Evolutionary conservation across 1,284 basidiomycete species (phyloP), one percentile per base, ranked within the genome.

Genomic region (Malassezia restricta): DNA sequence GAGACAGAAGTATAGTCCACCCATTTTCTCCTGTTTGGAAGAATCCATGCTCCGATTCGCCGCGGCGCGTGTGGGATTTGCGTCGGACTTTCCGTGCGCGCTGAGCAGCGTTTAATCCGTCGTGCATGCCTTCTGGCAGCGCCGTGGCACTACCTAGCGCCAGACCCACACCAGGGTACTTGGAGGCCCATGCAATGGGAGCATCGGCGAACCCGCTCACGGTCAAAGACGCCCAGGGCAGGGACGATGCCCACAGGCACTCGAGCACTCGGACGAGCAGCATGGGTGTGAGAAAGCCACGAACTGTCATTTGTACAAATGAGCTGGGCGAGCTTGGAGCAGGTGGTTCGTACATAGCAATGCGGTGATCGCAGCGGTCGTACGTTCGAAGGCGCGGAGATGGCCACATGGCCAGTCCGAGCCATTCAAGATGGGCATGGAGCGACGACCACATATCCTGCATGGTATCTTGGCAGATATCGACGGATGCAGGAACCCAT

Each of bases 161-260:
- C 17, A 53, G 51, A 3, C 40, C 46, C 11, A 45, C 38, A 7
- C 43, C 46, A 8, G 55, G 55, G 12, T 54, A 37, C 31, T 57
- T 57, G 37, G 51, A 47, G 14, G 57, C 49, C 64, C 64, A 66
- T 2, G 61, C 57, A 8, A 66, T 40, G 8, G 64, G 64, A 7
- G 64, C 54, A 37, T 66, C 61, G 6, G 57, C 41, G 14, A 60
- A 66, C 3, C 64, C 64, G 0, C 47, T 29, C n/a, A 57, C 56
- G 9, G 56, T 53, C 9, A 64, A 27, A 1, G 43, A 42, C 3
- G 57, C 58, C 61, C 62, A 61, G 6, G 14, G 8, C 43, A 44
- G 9, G 8, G 14, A 39, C 28, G 39, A 3, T 31, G 28, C 11
- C 33, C 33, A 35, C 33, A 35, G 11, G 15, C 33, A 35, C 11